Evolutionary conservation across 192 early-diverging fungal genomes (phyloP), one percentile per base, ranked within the genome.

Genomic region (Dimargaris cristalligena): DNA sequence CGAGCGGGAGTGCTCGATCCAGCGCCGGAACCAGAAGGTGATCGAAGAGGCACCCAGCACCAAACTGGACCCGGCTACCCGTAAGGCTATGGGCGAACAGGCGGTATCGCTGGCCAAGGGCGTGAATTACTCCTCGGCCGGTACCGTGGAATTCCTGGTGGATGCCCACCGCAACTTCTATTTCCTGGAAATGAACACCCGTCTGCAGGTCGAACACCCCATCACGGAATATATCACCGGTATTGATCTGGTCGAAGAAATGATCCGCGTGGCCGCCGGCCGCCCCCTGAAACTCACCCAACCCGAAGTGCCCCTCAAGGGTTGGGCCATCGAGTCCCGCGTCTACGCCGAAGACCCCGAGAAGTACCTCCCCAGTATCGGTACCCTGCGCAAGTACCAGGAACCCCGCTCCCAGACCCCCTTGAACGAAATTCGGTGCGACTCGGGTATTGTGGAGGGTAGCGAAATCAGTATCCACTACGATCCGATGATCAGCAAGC

Each of bases 301-400:
- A 70, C 61, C 69, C 2, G 89, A 91, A 44, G 74, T 93, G 34
- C 71, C 76, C 44, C 81, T 85, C 56, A 76, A 87, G 45, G 93
- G 93, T 1, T 94, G 91, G 91, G 87, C 93, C 8, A 80, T 92
- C 61, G 93, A 97, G 74, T 88, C 93, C 16, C 84, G 93, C 51
- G 89, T 97, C 16, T 97, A 97, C 65, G 93, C 93, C 29, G 93
- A 97, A 66, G 89, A 97, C 65, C 91, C 93, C 2, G 85, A 86
- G 52, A 90, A 84, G 69, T 94, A 90, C 74, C 72, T 97, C 34
- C 91, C 93, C 3, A 92, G 88, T 38, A 91, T 94, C 60, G 93
- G 93, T 47, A 80, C 82, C 33, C 78, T 97, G 50, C 71, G 74
- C 28, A 79, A 79, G 67, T 97, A 97, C 73, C 80, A 81, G 30